These are phyloP conservation scores for Peltaster fructicola DNA, from an alignment of 2,329 filamentous ascomycete species.

Conservation along the genomic window DNA sequence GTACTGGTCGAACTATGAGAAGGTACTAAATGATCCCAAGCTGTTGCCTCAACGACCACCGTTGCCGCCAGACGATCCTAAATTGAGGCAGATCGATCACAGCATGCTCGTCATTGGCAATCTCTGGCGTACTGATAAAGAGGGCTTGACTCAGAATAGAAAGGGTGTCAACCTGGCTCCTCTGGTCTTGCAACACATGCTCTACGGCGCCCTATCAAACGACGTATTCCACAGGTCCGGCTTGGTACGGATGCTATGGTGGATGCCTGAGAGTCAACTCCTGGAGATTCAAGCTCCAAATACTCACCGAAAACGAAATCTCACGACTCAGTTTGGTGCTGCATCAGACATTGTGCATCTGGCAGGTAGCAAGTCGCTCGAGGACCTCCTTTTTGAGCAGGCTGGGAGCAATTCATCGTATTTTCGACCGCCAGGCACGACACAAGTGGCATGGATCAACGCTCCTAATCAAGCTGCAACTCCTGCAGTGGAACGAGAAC, in stretches of 20 bases:
- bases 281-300: too few relatives aligned
- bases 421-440: too few relatives aligned
- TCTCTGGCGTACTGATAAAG: conserved; percentile 9
- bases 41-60: conserved; percentile 39
- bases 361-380: too few relatives aligned
- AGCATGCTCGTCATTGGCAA: conserved; percentile 44
- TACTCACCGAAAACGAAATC: too few relatives aligned
- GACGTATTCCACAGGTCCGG: conserved; percentile 52
- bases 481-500: too few relatives aligned
- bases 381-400: too few relatives aligned
- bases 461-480: too few relatives aligned
- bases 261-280: conserved; percentile 46
- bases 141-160: not conserved
- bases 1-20: conserved; percentile 25
- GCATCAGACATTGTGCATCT: too few relatives aligned
- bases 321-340: too few relatives aligned
- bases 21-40: conserved; percentile 30
- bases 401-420: too few relatives aligned
- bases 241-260: conserved; percentile 60
- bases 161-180: conserved; percentile 2
- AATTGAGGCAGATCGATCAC: conserved; percentile 41
- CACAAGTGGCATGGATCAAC: too few relatives aligned
- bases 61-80: conserved; percentile 21
- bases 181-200: conserved; percentile 45
- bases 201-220: conserved; percentile 32